phyloP scores from a whole-genome alignment of 768 basidiomycete genomes.

The Lentinula aciculospora region DNA sequence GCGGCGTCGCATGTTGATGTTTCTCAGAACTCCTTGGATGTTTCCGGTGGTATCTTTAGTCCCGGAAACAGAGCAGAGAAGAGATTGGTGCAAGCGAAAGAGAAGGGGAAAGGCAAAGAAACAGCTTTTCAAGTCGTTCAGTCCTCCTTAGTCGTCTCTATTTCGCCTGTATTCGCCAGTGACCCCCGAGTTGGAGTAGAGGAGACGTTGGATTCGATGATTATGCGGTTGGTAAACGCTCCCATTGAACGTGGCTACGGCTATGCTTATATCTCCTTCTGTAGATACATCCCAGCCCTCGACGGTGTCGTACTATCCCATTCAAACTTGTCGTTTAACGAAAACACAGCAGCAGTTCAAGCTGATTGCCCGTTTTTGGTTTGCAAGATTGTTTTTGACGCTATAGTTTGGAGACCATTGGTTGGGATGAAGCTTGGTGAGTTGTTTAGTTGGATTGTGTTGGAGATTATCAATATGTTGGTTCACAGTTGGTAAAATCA shows the following conservation, averaged over 20 bases:
- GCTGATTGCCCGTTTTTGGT: conserved; percentile 84
- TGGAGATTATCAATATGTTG: too few relatives aligned
- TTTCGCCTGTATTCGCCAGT: conserved; percentile 77
- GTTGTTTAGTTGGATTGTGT: conserved; percentile 21
- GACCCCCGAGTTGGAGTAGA: conserved; percentile 71
- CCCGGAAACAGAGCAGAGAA: too few relatives aligned
- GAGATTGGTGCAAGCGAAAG: conserved; percentile 24
- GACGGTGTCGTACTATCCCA: conserved; percentile 85
- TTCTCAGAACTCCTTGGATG: background rate
- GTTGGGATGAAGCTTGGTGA: conserved; percentile 77
- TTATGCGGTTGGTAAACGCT: conserved; percentile 74
- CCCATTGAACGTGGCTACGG: background rate
- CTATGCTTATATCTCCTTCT: background rate
- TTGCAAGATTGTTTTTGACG: conserved; percentile 71
- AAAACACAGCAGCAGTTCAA: conserved; percentile 59
- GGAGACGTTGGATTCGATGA: conserved; percentile 90
- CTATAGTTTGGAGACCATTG: conserved; percentile 83
- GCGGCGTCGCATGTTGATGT: conserved; percentile 18
- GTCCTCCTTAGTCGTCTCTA: conserved; percentile 64
- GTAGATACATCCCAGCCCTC: conserved; percentile 84
- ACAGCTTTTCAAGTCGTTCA: conserved; percentile 58
- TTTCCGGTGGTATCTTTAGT: background rate
- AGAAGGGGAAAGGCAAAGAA: conserved; percentile 27
- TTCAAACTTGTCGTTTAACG: conserved; percentile 66
- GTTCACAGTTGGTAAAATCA: conserved; percentile 73